phyloP scores from a whole-genome alignment of 768 basidiomycete species.

The Suillus clintonianus region DNA sequence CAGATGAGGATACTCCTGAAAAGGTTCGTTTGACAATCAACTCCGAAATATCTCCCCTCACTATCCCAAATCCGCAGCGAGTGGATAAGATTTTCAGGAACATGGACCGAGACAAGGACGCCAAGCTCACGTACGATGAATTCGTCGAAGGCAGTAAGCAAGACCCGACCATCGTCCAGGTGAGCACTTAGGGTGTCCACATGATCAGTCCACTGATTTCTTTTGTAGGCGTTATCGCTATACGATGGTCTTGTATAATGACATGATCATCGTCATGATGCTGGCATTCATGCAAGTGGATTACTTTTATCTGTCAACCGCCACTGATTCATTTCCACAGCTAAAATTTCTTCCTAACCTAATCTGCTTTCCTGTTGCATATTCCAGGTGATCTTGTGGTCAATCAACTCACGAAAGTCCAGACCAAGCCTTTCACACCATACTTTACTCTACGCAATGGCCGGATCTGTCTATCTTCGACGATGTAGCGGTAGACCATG shows the following conservation, averaged over 20 bases:
- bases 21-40: constrained; percentile 56
- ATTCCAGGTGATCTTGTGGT: neutral
- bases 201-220: constrained; percentile 5
- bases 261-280: constrained; percentile 11
- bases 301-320: neutral
- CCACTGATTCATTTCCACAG: constrained; percentile 16
- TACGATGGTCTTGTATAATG: constrained; percentile 90
- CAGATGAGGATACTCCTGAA: constrained; percentile 99
- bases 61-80: constrained; percentile 52
- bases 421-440: constrained; percentile 7
- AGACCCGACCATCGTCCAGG: constrained; percentile 99
- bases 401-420: neutral
- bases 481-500: constrained; percentile 26
- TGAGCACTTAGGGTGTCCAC: constrained; percentile 32
- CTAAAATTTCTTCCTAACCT: constrained; percentile 32
- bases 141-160: constrained; percentile 99
- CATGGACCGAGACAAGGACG: constrained; percentile 97
- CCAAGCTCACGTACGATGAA: constrained; percentile 91
- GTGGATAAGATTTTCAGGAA: constrained; percentile 98
- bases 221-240: constrained; percentile 79
- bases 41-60: constrained; percentile 7
- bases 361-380: constrained; percentile 18
- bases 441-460: constrained; percentile 14
- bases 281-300: neutral
- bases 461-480: constrained; percentile 25